Percentiles rank a stretch among this genome's conserved stretches.
Conservation (phyloP, 257 asterid genomes). For the Nicotiana otophora region DNA sequence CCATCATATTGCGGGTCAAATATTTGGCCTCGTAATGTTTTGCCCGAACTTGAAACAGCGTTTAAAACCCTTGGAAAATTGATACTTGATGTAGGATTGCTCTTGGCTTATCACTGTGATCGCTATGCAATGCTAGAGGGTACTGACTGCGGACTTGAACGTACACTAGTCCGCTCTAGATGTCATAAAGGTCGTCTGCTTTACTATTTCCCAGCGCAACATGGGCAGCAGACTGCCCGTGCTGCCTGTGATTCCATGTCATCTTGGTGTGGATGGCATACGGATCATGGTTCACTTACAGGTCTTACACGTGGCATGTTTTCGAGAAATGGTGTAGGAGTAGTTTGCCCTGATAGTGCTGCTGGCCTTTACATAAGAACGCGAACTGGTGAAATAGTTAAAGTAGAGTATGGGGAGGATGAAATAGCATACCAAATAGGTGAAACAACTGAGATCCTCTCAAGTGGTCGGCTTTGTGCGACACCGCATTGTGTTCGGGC, state of each 20-base stretch:
- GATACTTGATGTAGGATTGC: slow-evolving; percentile 86
- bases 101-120: slow-evolving; percentile 86
- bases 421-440: slow-evolving; percentile 93
- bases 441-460: slow-evolving; percentile 86
- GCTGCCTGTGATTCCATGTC: slow-evolving; percentile 42
- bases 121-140: slow-evolving; percentile 23
- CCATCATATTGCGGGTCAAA: slow-evolving; percentile 86
- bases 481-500: slow-evolving; percentile 97
- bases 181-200: slow-evolving; percentile 95
- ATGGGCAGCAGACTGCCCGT: slow-evolving; percentile 34
- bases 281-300: slow-evolving; percentile 92
- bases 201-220: slow-evolving; percentile 61
- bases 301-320: slow-evolving; percentile 87
- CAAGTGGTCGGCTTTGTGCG: slow-evolving; percentile 84
- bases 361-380: slow-evolving; percentile 91
- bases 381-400: slow-evolving; percentile 74
- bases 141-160: slow-evolving; percentile 14
- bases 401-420: slow-evolving; percentile 81
- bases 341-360: slow-evolving; percentile 62
- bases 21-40: slow-evolving; percentile 66
- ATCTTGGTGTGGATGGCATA: slow-evolving; percentile 99
- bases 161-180: slow-evolving; percentile 60
- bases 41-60: slow-evolving; percentile 87
- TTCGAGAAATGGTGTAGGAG: slow-evolving; percentile 53
- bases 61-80: slow-evolving; percentile 84